Percentiles rank a stretch among this genome's conserved stretches.
Evolutionary conservation across 1,284 basidiomycete species (phyloP).

Genomic region (Rhodotorula sp.): DNA sequence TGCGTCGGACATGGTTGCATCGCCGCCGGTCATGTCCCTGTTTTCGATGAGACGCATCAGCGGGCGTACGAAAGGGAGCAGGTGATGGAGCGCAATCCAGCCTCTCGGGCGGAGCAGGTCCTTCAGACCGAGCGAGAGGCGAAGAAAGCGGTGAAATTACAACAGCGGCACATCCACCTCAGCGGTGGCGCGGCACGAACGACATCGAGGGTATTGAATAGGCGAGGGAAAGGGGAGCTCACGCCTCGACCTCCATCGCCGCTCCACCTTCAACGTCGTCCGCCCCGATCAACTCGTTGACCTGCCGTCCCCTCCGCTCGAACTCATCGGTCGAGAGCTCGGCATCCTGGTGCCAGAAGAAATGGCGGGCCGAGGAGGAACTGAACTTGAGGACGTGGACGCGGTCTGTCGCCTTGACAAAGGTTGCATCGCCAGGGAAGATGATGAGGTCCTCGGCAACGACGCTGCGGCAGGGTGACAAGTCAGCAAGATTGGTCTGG

Average conservation of each 20-base stretch:
- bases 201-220: background rate
- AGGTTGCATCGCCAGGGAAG: conserved; percentile 41
- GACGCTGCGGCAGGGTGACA: background rate
- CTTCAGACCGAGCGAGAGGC: background rate
- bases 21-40: background rate
- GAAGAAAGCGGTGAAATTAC: background rate
- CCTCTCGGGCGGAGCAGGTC: background rate
- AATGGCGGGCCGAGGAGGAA: conserved; percentile 43
- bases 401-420: conserved; percentile 35
- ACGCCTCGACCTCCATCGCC: conserved; percentile 40
- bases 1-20: background rate
- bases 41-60: background rate
- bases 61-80: background rate
- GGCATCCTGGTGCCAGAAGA: conserved; percentile 47
- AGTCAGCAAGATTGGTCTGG: too few species aligned
- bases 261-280: conserved; percentile 21
- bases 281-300: conserved; percentile 46
- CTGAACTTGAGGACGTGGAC: conserved; percentile 47
- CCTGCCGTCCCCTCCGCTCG: conserved; percentile 12
- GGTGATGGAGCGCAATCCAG: background rate
- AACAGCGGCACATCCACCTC: background rate
- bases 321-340: conserved; percentile 34
- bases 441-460: conserved; percentile 43
- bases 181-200: background rate
- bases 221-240: conserved; percentile 19